phyloP scores from a whole-genome alignment of 1,284 basidiomycete species.

The Apiotrichum laibachii region DNA sequence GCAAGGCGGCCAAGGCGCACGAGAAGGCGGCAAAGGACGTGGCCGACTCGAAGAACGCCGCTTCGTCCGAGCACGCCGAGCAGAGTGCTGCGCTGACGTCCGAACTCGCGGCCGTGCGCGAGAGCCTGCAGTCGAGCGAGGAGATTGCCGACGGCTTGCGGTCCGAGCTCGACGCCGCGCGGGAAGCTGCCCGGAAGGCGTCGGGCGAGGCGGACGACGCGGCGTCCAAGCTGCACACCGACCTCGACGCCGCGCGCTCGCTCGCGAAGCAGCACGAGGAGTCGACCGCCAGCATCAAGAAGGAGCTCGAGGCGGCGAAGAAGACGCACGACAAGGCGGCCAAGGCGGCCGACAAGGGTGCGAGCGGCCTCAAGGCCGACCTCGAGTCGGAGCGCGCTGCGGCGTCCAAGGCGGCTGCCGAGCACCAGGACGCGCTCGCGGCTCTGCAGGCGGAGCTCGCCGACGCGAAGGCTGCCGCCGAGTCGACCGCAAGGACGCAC shows the following conservation, averaged over 20 bases:
- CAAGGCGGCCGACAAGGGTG: not conserved
- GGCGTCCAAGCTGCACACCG: not conserved
- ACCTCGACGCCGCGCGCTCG: not conserved
- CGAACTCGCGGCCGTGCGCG: conserved; percentile 9
- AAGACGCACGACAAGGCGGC: not conserved
- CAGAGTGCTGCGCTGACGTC: not conserved
- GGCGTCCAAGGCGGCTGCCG: not conserved
- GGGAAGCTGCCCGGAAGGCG: not conserved
- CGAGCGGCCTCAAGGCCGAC: not conserved
- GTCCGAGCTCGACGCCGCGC: not conserved
- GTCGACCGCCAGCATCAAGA: not conserved
- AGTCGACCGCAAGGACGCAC: too few species aligned
- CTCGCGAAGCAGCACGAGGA: too few species aligned
- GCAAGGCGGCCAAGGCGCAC: conserved; percentile 5
- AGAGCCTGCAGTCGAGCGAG: conserved; percentile 5
- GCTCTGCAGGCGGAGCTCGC: not conserved
- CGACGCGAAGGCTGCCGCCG: too few species aligned
- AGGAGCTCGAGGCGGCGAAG: not conserved
- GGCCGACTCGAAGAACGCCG: conserved; percentile 1
- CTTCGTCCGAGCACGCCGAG: conserved; percentile 1
- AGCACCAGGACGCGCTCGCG: not conserved
- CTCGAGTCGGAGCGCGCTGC: not conserved
- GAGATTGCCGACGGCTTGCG: conserved; percentile 9
- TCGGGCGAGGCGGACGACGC: not conserved
- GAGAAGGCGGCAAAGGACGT: conserved; percentile 8